Evolutionary conservation across 2,329 filamentous ascomycete genomes (phyloP), one percentile per base, ranked within the genome.

Genomic region (Fusarium sp.): DNA sequence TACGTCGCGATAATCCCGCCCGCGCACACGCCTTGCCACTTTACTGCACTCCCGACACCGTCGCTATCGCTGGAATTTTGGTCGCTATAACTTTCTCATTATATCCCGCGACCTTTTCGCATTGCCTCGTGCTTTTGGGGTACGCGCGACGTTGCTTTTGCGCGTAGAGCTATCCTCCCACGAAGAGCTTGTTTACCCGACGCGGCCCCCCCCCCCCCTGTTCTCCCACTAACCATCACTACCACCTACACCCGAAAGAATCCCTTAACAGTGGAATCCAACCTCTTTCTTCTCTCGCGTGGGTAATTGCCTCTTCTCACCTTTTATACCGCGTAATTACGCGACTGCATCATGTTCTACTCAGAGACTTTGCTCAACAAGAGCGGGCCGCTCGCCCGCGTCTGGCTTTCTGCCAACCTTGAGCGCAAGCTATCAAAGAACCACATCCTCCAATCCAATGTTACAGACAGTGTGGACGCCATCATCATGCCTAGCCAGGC

Each of bases 361-460:
- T 97, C 96, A 60, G 95, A 97, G 86, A 95, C 94, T 61, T 90
- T 99, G 67, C 90, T 99, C 78, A 95, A 95, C 82, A 97, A 97
- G 91, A 97, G 94, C 78, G 96, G 96, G 86, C 95, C 96, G 79
- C 85, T 99, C 87, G 96, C 96, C 84, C 94, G 95, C 81, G 95
- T 98, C 85, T 99, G 96, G 96, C 90, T 98, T 70, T 97, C 96
- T 36, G 95, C 96, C 86, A 99, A 98, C 84, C 88, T 98, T 74
- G 96, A 98, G 89, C 95, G 95, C 87, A 99, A 98, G 86, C 91
- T 99, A 68, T 97, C 95, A 77, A 99, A 99, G 85, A 95, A 94
- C 72, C 95, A 98, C 79, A 96, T 98, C 75, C 83, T 99, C 73
- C 94, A 97, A 81, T 95, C 95, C 67, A 97, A 97, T 84, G 93